Percentiles rank a stretch among this genome's conserved stretches.
These are phyloP conservation scores for Mitragyna speciosa DNA, from an alignment of 257 asterid genomes.

Conservation along the genomic window DNA sequence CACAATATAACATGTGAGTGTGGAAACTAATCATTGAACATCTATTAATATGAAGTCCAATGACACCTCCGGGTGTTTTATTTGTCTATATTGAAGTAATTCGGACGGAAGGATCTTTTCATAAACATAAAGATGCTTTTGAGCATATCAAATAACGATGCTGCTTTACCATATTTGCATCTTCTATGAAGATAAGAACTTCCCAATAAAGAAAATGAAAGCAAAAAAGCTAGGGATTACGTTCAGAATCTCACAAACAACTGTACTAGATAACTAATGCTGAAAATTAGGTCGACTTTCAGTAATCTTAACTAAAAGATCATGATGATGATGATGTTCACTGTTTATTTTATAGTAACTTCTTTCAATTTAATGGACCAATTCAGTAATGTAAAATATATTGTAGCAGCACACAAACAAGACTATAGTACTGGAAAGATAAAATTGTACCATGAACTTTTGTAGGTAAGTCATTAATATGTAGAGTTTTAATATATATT, in stretches of 20 bases:
- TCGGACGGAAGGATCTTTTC: neutral
- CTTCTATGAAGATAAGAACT: neutral
- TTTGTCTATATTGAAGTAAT: neutral
- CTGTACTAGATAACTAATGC: neutral
- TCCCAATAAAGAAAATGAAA: neutral
- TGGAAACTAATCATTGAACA: conserved; percentile 2
- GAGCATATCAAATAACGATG: neutral
- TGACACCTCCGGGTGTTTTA: neutral
- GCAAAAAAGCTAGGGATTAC: neutral
- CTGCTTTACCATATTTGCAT: neutral
- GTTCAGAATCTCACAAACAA: neutral
- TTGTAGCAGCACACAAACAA: neutral
- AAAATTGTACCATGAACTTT: neutral
- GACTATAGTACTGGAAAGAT: neutral
- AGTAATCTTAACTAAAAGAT: neutral
- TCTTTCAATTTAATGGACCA: neutral
- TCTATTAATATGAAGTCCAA: neutral
- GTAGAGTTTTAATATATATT: neutral
- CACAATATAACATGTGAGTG: neutral
- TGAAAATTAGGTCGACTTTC: neutral
- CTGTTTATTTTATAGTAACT: neutral
- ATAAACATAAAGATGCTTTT: neutral
- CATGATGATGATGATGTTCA: neutral
- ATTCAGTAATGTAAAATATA: neutral
- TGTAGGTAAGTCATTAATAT: neutral